Evolutionary conservation across 352 stramenopile species (phyloP), one percentile per base, ranked within the genome.

Genomic region (Saprolegnia diclina): DNA sequence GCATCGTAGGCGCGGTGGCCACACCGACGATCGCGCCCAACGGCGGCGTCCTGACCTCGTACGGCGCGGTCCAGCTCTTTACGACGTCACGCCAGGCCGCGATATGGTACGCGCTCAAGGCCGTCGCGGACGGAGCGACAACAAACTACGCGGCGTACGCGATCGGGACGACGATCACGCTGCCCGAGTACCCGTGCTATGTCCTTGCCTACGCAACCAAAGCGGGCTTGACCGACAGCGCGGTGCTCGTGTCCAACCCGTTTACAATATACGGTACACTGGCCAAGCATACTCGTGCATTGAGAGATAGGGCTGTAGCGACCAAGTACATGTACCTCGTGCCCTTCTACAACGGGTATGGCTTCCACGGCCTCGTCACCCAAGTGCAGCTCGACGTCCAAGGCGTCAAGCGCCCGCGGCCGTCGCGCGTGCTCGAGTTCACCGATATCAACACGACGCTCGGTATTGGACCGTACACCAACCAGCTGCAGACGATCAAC

Each of bases 351-450:
- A 90, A 91, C 56, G 75, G 77, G 6, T 19, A 45, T 10, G 69
- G 72, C 4, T 93, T 83, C 65, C 85, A 93, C 65, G 85, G 85
- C 24, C 63, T 71, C 29, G 80, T 93, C 14, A 75, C 75, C 7
- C 80, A 81, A 6, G 77, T 93, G 19, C 76, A 91, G 65, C 71
- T 93, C 0, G 85, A 91, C 44, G 77, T 89, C 24, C 82, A 84
- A 32, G 83, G 83, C 29, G 90, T 89, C 55, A 93, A 93, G 53
- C 79, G 83, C 0, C 83, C 85, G 38, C 80, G 85, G 0, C 83
- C 83, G 9, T 83, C 85, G 42, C 79, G 80, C 18, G 91, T 90
- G 38, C 81, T 83, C 45, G 85, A 93, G 53, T 90, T 93, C 67
- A 93, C 83, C 44, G 81, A 91, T 68, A 89, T 91, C 63, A 79